Conservation (phyloP, 2,329 filamentous ascomycete species). For the Ceratocystis destructans region DNA sequence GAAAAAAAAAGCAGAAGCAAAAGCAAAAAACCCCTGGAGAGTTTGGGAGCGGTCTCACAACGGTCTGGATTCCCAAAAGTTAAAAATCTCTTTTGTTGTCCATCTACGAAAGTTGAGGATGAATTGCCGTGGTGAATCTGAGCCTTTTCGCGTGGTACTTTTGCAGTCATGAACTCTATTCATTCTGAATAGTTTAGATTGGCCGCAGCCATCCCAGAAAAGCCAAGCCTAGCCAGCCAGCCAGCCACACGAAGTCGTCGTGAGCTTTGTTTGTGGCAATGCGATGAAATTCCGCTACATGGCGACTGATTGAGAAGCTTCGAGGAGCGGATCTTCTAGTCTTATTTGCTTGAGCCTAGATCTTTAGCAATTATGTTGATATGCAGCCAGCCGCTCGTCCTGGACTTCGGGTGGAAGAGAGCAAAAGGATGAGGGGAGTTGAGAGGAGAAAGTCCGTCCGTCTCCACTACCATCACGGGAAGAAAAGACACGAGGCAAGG, state of each 20-base stretch:
- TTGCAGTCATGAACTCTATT: background rate
- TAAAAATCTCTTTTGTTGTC: background rate
- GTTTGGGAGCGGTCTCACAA: background rate
- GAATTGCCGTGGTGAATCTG: background rate
- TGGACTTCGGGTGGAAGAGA: background rate
- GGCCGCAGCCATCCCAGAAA: background rate
- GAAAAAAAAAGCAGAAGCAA: background rate
- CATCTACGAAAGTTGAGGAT: background rate
- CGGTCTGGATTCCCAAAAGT: background rate
- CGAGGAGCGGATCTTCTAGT: background rate
- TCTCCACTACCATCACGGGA: background rate
- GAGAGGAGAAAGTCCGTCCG: background rate
- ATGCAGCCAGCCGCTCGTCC: background rate
- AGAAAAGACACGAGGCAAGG: background rate
- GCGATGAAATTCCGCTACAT: background rate
- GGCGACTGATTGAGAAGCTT: background rate
- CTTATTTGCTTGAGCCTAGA: no score
- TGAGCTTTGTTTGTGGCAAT: background rate
- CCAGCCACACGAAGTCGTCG: constrained; percentile 3
- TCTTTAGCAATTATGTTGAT: no score
- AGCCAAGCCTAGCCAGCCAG: background rate
- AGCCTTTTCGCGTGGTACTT: background rate
- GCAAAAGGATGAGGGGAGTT: background rate
- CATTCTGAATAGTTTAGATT: no score
- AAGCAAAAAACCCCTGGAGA: background rate